Evolutionary conservation across 148 eudicot genomes (phyloP).

Genomic region (Persicaria tinctoria): DNA sequence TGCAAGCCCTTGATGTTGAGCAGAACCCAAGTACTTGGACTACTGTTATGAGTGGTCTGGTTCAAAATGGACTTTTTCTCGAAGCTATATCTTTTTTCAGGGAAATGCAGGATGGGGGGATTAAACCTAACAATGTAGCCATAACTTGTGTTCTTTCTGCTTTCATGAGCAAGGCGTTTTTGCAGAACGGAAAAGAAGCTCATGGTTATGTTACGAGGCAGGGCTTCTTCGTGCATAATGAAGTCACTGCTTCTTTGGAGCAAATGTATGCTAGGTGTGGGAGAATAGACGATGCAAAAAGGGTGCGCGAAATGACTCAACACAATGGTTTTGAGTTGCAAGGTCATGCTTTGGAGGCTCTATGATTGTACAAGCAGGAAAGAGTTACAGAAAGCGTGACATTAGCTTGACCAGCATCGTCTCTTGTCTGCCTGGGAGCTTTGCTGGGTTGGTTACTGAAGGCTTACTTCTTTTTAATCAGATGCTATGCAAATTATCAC

Average conservation of each 20-base stretch:
- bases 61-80: slow-evolving; percentile 29
- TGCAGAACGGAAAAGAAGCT: slow-evolving; percentile 32
- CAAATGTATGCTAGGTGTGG: slow-evolving; percentile 57
- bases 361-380: slow-evolving; percentile 27
- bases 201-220: slow-evolving; percentile 35
- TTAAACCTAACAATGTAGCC: slow-evolving; percentile 28
- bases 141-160: slow-evolving; percentile 32
- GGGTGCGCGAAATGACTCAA: slow-evolving; percentile 24
- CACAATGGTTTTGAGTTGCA: slow-evolving; percentile 30
- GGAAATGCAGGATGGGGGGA: slow-evolving; percentile 36
- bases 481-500: slow-evolving; percentile 19
- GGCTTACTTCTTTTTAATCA: slow-evolving; percentile 25
- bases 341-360: slow-evolving; percentile 32
- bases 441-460: slow-evolving; percentile 30
- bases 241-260: slow-evolving; percentile 37
- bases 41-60: slow-evolving; percentile 34
- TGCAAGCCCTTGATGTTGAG: slow-evolving; percentile 27
- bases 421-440: slow-evolving; percentile 28
- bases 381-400: not conserved
- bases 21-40: slow-evolving; percentile 41
- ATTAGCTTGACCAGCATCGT: slow-evolving; percentile 32
- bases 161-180: slow-evolving; percentile 24
- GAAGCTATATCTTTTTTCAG: slow-evolving; percentile 28
- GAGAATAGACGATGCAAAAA: slow-evolving; percentile 25
- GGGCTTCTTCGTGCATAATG: slow-evolving; percentile 14